Evolutionary conservation across 2,329 filamentous ascomycete genomes (phyloP).

Genomic region (Raffaelea albimanens): DNA sequence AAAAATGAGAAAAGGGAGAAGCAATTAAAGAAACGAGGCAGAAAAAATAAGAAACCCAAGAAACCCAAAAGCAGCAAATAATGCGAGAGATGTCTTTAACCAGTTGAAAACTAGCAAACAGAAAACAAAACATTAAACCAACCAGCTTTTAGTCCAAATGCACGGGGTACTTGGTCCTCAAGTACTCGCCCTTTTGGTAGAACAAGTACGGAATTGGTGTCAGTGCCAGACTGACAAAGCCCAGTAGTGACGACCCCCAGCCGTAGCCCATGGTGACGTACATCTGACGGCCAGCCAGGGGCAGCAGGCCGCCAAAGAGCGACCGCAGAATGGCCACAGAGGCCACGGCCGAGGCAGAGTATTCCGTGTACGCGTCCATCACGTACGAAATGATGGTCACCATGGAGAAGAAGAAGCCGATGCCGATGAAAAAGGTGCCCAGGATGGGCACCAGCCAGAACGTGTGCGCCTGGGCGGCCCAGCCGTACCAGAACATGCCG

Average conservation of each 20-base stretch:
- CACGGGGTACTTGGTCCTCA: neutral
- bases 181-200: neutral
- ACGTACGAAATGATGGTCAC: slow-evolving; percentile 26
- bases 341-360: slow-evolving; percentile 53
- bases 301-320: slow-evolving; percentile 47
- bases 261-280: slow-evolving; percentile 29
- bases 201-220: neutral
- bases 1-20: too few relatives aligned
- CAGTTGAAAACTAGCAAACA: neutral
- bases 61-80: too few relatives aligned
- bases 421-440: slow-evolving; percentile 25
- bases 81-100: neutral
- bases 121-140: neutral
- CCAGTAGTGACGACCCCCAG: neutral
- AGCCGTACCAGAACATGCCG: slow-evolving; percentile 57
- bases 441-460: slow-evolving; percentile 46
- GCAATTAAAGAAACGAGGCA: too few relatives aligned
- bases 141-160: neutral
- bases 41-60: too few relatives aligned
- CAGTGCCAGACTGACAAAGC: neutral
- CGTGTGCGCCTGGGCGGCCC: slow-evolving; percentile 43
- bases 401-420: slow-evolving; percentile 5
- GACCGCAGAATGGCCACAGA: slow-evolving; percentile 50
- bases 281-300: slow-evolving; percentile 49
- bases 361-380: slow-evolving; percentile 41